Evolutionary conservation across 306 rosid genomes (phyloP).

Genomic region (Rosa persica): DNA sequence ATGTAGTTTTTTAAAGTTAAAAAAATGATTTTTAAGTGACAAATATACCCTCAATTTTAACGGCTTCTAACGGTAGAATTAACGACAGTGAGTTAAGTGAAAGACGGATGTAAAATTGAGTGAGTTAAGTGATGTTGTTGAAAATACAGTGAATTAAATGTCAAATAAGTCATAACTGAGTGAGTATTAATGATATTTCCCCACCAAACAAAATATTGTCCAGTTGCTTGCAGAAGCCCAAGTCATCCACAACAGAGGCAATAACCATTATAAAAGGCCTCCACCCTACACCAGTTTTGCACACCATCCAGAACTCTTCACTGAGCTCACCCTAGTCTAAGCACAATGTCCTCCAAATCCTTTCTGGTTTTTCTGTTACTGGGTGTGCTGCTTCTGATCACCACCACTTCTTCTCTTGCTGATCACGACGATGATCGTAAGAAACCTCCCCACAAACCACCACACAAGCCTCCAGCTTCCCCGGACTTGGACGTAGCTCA

Average conservation of each 20-base stretch:
- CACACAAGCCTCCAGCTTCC: slow-evolving; percentile 1
- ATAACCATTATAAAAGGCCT: slow-evolving; percentile 4
- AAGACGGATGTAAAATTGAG: too few relatives aligned
- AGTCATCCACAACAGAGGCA: neutral
- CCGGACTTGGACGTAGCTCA: neutral
- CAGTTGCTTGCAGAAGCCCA: neutral
- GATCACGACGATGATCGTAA: neutral
- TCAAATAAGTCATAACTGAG: too few relatives aligned
- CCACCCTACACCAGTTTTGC: neutral
- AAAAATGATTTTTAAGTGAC: too few relatives aligned
- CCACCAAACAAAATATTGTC: too few relatives aligned
- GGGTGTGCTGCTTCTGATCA: slow-evolving; percentile 5
- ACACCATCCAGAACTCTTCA: neutral
- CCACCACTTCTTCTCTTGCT: slow-evolving; percentile 1
- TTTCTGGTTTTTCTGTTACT: neutral
- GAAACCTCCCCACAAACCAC: slow-evolving; percentile 5
- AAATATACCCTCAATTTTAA: too few relatives aligned
- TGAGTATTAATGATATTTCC: too few relatives aligned
- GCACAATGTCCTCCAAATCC: slow-evolving; percentile 15
- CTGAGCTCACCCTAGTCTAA: neutral
- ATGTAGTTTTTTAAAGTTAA: too few relatives aligned
- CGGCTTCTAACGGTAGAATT: too few relatives aligned
- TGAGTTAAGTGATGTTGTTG: too few relatives aligned
- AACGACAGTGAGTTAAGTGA: too few relatives aligned
- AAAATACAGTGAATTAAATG: too few relatives aligned